A percentile compares a stretch with the other conserved stretches of the same genome.
phyloP scores from a whole-genome alignment of 139 green algal genomes.

The Bryopsis sp. region DNA sequence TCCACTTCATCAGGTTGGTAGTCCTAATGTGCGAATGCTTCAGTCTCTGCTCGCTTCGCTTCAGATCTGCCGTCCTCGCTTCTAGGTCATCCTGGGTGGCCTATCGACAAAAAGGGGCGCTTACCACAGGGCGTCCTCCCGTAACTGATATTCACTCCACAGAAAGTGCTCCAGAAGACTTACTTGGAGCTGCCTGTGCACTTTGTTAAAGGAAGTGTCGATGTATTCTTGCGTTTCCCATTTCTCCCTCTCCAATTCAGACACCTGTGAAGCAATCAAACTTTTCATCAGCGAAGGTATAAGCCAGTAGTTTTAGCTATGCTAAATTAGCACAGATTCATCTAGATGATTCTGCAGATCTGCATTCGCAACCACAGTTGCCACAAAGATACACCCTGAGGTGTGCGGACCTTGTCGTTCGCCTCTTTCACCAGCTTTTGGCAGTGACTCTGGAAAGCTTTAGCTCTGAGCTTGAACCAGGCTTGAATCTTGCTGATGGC shows the following conservation, averaged over 20 bases:
- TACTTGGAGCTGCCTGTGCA: background rate
- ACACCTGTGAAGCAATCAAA: background rate
- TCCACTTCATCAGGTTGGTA: background rate
- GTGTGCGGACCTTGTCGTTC: background rate
- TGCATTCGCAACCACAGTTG: background rate
- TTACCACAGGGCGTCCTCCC: too few species aligned
- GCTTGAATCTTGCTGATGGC: background rate
- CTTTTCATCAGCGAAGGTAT: background rate
- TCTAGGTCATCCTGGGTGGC: background rate
- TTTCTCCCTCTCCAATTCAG: background rate
- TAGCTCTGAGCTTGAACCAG: conserved; percentile 8
- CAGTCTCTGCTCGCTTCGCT: background rate
- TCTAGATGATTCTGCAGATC: background rate
- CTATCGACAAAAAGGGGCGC: too few species aligned
- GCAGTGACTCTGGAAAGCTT: conserved; percentile 5
- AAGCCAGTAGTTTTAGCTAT: background rate
- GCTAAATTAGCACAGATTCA: background rate
- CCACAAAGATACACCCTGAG: background rate
- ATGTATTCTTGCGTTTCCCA: background rate
- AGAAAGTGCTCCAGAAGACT: too few species aligned
- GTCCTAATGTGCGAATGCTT: background rate
- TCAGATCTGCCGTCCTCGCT: background rate
- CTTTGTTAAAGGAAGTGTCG: background rate
- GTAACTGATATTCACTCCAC: too few species aligned
- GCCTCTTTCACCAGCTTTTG: background rate